Evolutionary conservation across 2,329 filamentous ascomycete genomes (phyloP).

Genomic region (Didymella glomerata): DNA sequence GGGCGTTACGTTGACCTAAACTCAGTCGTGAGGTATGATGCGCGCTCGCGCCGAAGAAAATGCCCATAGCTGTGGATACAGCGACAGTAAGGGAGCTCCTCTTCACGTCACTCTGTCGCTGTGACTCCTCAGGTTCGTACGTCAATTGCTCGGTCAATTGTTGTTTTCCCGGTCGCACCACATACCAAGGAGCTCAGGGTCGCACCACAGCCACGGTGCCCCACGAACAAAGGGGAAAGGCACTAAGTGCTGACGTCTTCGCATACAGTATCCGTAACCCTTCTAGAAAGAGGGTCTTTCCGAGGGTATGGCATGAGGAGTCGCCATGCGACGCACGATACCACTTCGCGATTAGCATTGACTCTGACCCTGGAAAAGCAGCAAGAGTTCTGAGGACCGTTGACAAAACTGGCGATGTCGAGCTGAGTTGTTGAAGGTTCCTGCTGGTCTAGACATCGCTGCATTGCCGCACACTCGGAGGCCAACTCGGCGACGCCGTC

Average conservation of each 20-base stretch:
- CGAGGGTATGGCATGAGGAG: conserved; percentile 13
- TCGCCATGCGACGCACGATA: conserved; percentile 49
- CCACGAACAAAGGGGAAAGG: conserved; percentile 16
- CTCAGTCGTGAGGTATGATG: conserved; percentile 16
- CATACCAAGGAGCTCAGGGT: conserved; percentile 26
- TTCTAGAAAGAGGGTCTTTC: conserved; percentile 41
- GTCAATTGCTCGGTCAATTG: conserved; percentile 3
- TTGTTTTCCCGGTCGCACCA: conserved; percentile 15
- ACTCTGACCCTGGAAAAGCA: conserved; percentile 15
- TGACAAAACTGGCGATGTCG: conserved; percentile 11
- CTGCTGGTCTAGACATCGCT: conserved; percentile 24
- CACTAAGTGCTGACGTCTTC: conserved; percentile 32
- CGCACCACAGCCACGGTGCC: conserved; percentile 36
- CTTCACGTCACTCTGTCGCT: neutral
- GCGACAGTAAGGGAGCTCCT: conserved; percentile 7
- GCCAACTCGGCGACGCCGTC: conserved; percentile 32
- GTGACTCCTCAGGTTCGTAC: neutral
- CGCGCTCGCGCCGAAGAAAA: conserved; percentile 6
- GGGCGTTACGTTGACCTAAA: conserved; percentile 33
- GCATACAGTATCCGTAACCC: conserved; percentile 41
- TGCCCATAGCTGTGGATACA: neutral
- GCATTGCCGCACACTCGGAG: conserved; percentile 26
- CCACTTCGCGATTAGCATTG: conserved; percentile 17
- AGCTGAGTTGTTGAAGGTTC: conserved; percentile 31
- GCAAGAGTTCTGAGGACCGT: conserved; percentile 2